phyloP scores from a whole-genome alignment of 2,329 filamentous ascomycete species.

The Capronia coronata region DNA sequence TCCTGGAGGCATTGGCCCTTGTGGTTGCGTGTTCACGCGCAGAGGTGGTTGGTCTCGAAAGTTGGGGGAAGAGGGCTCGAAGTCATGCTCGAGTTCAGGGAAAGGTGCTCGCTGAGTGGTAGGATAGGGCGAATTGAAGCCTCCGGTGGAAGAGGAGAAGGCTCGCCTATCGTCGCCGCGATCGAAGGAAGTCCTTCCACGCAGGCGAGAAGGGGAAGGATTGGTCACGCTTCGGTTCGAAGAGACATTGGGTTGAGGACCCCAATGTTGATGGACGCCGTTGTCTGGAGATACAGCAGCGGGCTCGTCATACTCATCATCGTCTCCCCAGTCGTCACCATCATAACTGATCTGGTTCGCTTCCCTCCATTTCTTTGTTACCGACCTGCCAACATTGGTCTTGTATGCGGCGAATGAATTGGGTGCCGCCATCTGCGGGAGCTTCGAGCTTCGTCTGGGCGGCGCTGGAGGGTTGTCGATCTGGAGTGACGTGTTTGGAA shows the following conservation, averaged over 20 bases:
- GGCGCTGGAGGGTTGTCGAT: no score
- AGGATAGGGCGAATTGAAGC: slow-evolving; percentile 25
- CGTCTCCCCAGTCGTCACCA: slow-evolving; percentile 84
- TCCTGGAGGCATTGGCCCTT: slow-evolving; percentile 17
- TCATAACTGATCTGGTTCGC: slow-evolving; percentile 82
- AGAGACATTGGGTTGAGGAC: slow-evolving; percentile 13
- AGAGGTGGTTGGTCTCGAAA: slow-evolving; percentile 19
- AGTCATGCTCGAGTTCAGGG: slow-evolving; percentile 24
- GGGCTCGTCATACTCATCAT: slow-evolving; percentile 49
- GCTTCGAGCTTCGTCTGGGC: neutral
- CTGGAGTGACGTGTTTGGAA: neutral
- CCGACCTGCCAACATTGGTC: slow-evolving; percentile 78
- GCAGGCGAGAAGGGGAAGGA: slow-evolving; percentile 31
- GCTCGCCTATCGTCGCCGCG: slow-evolving; percentile 27
- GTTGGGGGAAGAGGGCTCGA: slow-evolving; percentile 2
- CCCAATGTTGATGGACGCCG: slow-evolving; percentile 13
- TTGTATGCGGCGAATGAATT: slow-evolving; percentile 54
- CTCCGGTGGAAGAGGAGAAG: slow-evolving; percentile 20
- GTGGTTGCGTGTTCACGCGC: slow-evolving; percentile 22
- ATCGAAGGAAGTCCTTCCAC: slow-evolving; percentile 24
- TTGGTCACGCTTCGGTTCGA: slow-evolving; percentile 35
- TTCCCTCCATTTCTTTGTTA: slow-evolving; percentile 93
- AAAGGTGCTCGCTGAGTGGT: slow-evolving; percentile 21
- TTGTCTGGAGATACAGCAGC: slow-evolving; percentile 28
- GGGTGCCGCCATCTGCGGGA: slow-evolving; percentile 15